Evolutionary conservation across 129 eudicot species (phyloP).

Genomic region (Arctium minus): DNA sequence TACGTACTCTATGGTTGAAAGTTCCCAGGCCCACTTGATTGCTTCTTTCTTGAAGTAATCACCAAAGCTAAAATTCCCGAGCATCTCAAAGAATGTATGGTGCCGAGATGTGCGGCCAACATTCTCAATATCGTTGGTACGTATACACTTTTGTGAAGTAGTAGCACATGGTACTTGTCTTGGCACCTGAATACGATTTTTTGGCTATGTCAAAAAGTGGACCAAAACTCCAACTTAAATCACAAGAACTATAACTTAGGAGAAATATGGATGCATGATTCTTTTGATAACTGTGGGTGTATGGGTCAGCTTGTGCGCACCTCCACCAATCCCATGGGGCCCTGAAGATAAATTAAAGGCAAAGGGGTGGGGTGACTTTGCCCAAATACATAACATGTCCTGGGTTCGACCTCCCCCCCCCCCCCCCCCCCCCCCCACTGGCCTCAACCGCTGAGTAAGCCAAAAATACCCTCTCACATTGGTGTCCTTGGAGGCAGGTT

Average conservation of each 20-base stretch:
- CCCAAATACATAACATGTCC: too few relatives aligned
- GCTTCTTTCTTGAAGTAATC: conserved; percentile 97
- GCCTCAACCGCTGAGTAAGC: too few relatives aligned
- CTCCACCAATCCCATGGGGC: too few relatives aligned
- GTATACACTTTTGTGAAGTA: conserved; percentile 91
- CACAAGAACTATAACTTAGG: background rate
- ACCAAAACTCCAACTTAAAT: background rate
- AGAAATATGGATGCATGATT: too few relatives aligned
- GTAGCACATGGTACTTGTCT: conserved; percentile 85
- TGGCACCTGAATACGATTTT: conserved; percentile 49
- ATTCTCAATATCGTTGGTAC: conserved; percentile 91
- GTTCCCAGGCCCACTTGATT: conserved; percentile 98
- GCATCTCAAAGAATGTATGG: conserved; percentile 96
- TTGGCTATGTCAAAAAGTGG: background rate
- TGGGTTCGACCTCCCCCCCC: too few relatives aligned
- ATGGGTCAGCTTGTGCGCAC: too few relatives aligned
- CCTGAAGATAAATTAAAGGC: too few relatives aligned
- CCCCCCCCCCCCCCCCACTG: too few relatives aligned
- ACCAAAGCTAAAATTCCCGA: conserved; percentile 96
- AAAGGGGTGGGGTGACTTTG: too few relatives aligned
- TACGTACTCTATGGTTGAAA: conserved; percentile 70
- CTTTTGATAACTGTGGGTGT: too few relatives aligned
- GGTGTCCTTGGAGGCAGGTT: too few relatives aligned
- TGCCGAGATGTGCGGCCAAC: conserved; percentile 93
- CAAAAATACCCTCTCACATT: too few relatives aligned